Conservation (phyloP, 768 basidiomycete genomes). For the Glaciozyma martinii region DNA sequence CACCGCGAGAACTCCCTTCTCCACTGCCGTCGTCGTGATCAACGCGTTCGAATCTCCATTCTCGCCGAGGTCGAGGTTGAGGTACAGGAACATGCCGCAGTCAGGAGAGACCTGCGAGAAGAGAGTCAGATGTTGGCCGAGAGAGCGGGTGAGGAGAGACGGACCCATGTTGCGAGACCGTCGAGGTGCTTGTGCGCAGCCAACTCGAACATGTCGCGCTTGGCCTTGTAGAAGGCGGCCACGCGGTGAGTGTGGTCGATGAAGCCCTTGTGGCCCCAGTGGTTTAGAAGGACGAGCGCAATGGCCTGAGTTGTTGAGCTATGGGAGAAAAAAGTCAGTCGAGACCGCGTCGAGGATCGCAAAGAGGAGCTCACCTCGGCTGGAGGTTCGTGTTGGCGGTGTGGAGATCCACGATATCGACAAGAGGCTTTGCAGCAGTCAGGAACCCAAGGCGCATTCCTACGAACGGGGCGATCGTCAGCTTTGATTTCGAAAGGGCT, state of each 20-base stretch:
- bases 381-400: conserved; percentile 51
- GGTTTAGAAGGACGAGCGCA: conserved; percentile 49
- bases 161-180: conserved; percentile 53
- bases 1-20: conserved; percentile 76
- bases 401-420: conserved; percentile 61
- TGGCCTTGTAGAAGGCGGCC: conserved; percentile 51
- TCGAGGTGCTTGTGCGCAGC: conserved; percentile 67
- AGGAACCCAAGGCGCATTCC: conserved; percentile 75
- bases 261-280: conserved; percentile 74
- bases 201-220: conserved; percentile 66
- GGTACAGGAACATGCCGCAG: conserved; percentile 13
- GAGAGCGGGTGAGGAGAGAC: conserved; percentile 40
- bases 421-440: conserved; percentile 59
- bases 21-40: conserved; percentile 65
- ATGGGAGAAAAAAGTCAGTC: not conserved
- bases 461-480: conserved; percentile 45
- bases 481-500: not conserved
- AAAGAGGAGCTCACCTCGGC: conserved; percentile 29
- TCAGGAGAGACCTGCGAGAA: conserved; percentile 48
- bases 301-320: conserved; percentile 46
- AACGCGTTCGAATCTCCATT: conserved; percentile 60
- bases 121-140: not conserved
- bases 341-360: conserved; percentile 7
- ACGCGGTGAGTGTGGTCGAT: conserved; percentile 51
- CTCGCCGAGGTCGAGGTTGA: conserved; percentile 33